Evolutionary conservation across 768 basidiomycete genomes (phyloP), one percentile per base, ranked within the genome.

Genomic region (Gelatoporia subvermispora): DNA sequence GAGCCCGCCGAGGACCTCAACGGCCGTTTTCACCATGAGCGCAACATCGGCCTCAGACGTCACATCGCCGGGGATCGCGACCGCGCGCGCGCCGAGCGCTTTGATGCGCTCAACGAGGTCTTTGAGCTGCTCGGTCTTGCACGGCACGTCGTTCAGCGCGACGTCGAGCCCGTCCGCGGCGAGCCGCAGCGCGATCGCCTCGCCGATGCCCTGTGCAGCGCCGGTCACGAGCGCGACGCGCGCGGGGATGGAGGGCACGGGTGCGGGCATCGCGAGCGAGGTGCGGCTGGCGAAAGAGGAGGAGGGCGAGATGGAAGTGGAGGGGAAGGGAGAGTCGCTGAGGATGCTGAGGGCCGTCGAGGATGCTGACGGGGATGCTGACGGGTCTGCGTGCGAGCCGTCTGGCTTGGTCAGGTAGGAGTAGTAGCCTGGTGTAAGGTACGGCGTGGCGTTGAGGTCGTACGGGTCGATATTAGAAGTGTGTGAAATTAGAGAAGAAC

Each of bases 1-100:
- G 13, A 81, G 50, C 1, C 69, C 58, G 1, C 76, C 78, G 8
- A 78, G 60, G 2, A 54, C 50, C 2, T 61, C 39, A 0, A 59
- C 55, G 5, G 58, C 55, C 2, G 39, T 41, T 1, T 62, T 59
- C 2, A 81, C 58, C 66, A 79, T 65, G 4, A 18, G 46, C 37
- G 68, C 60, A 2, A 79, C 75, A 4, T 76, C 67, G 0, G 45
- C 53, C 45, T 78, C 77, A 2, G 57, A 31, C 8, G 65, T 57
- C 1, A 80, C 72, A 49, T 81, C 76, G 1, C 60, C 74, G 8
- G 62, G 39, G 1, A 68, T 54, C 20, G 57, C 35, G 7, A 59
- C 37, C 5, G 65, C 50, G 43, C 52, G 59, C 24, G 61, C 55
- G 11, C 63, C 63, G 41, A 55, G 59, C 3, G 28, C 47, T 37